phyloP scores from a whole-genome alignment of 805 yeast genomes.

The Candida fluviatilis region DNA sequence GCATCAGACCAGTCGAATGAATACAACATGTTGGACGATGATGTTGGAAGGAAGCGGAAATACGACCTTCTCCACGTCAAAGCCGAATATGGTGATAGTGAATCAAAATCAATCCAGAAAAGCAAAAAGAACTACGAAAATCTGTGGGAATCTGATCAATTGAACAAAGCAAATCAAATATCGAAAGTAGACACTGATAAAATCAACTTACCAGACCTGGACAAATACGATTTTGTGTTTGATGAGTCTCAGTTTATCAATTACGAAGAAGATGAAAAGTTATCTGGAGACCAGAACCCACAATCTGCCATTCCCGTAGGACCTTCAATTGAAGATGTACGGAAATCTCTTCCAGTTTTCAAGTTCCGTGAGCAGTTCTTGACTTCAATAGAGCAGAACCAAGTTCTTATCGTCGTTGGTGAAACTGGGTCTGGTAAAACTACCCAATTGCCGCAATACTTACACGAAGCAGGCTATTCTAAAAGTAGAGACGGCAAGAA shows the following conservation, averaged over 20 bases:
- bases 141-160: slow-evolving; percentile 55
- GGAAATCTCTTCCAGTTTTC: slow-evolving; percentile 74
- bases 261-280: slow-evolving; percentile 18
- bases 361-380: slow-evolving; percentile 57
- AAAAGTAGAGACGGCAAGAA: slow-evolving; percentile 28
- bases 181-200: slow-evolving; percentile 30
- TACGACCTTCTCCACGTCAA: slow-evolving; percentile 41
- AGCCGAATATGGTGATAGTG: slow-evolving; percentile 15
- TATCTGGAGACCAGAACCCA: slow-evolving; percentile 12
- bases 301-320: not conserved
- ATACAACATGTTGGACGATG: slow-evolving; percentile 3
- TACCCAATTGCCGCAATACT: slow-evolving; percentile 85
- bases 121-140: slow-evolving; percentile 20
- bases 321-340: slow-evolving; percentile 42
- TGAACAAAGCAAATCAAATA: slow-evolving; percentile 34
- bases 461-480: slow-evolving; percentile 79
- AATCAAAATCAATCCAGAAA: slow-evolving; percentile 5
- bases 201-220: slow-evolving; percentile 36
- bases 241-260: slow-evolving; percentile 51
- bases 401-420: slow-evolving; percentile 72
- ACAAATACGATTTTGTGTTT: slow-evolving; percentile 69
- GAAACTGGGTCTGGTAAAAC: slow-evolving; percentile 96
- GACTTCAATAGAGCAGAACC: slow-evolving; percentile 55
- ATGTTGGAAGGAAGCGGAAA: slow-evolving; percentile 37
- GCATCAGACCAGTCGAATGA: not conserved